Base-by-base conservation (phyloP, 306 rosid genomes). In the Luffa aegyptiaca region DNA sequence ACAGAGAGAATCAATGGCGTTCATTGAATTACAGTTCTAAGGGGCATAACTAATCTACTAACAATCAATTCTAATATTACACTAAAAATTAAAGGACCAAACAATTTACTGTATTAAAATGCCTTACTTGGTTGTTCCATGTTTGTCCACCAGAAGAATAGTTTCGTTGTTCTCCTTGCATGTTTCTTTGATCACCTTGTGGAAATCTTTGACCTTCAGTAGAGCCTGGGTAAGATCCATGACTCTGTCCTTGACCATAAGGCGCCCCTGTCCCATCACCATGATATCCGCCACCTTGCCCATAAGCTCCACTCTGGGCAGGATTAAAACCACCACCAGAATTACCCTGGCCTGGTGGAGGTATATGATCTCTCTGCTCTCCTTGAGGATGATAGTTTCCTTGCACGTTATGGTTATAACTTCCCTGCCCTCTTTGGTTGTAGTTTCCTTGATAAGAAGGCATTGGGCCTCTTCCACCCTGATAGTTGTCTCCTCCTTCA, bases 401-500 rank as follows among this genome's bases (percentile, higher is more conserved):
- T 76, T 68, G 86, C 81, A 85, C 89, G 79, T 52, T 83, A 70
- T 85, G 82, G 64, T 65, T 39, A 73, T 62, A 77, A 57, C 64
- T 71, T 20, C 84, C 80, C 31, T 72, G 88, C 37, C 68, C 80
- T 9, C 80, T 51, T 82, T 79, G 91, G 17, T 35, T 63, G 81
- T 84, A 87, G 37, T 84, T 89, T 17, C 84, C 83, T 85, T 86
- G 89, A 83, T 88, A 80, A 77, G 92, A 72, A 82, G 92, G 90
- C 39, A 45, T 14, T 81, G 84, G 78, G 78, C 75, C 84, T 75
- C 81, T 70, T 53, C 78, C 81, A 8, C 41, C 79, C 82, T 81
- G 86, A 42, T 88, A 81, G 33, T 76, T 59, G 64, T 78, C 90
- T 76, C 77, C 62, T 74, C 91, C 86, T 39, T 86, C 91, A 9